Evolutionary conservation across 1,284 basidiomycete genomes (phyloP).

Genomic region (Sanghuangporus sanghuang): DNA sequence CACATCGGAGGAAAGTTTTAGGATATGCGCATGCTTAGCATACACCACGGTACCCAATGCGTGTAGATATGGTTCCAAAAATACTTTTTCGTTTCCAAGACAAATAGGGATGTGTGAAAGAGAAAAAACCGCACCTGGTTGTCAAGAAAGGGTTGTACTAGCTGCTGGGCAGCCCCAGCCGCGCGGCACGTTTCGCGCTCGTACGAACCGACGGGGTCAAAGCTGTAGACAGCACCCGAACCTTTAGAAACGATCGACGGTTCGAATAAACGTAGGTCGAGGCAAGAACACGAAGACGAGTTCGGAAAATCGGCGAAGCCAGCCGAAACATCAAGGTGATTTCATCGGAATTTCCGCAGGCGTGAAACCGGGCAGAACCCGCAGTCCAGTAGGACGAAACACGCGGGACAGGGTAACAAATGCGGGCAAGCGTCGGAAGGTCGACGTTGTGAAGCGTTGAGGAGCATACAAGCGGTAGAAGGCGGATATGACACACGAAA

Average conservation of each 20-base stretch:
- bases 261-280: neutral
- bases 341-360: constrained; percentile 14
- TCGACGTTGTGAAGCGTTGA: neutral
- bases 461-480: constrained; percentile 13
- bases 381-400: neutral
- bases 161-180: constrained; percentile 84
- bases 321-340: constrained; percentile 1
- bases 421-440: neutral
- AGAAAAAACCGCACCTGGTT: constrained; percentile 68
- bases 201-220: constrained; percentile 94
- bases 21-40: neutral
- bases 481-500: constrained; percentile 6
- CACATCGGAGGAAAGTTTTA: neutral
- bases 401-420: neutral
- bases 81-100: neutral
- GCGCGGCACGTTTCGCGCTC: constrained; percentile 93
- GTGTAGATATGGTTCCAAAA: neutral
- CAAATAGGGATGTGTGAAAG: constrained; percentile 12
- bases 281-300: neutral
- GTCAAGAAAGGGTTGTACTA: constrained; percentile 94
- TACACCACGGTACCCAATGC: neutral
- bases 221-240: constrained; percentile 92
- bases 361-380: neutral
- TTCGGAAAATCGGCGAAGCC: neutral
- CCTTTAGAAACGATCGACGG: constrained; percentile 40